Evolutionary conservation across 345 rosid species (phyloP).

Genomic region (Litchi chinensis): DNA sequence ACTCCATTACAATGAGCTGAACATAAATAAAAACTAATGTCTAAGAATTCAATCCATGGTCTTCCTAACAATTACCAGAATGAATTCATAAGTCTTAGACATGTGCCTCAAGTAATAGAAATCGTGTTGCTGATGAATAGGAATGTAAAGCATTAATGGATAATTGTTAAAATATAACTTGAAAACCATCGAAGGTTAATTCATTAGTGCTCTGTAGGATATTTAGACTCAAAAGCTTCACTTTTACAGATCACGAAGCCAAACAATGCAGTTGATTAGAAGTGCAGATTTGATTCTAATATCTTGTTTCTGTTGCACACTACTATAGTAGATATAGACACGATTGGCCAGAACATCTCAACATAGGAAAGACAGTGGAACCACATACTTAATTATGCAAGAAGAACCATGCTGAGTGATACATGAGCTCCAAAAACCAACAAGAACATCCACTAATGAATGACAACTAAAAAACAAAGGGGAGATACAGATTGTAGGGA

Average conservation of each 20-base stretch:
- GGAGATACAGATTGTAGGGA: background rate
- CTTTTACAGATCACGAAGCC: background rate
- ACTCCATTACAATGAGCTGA: background rate
- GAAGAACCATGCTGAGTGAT: background rate
- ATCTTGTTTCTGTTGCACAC: no score
- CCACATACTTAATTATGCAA: background rate
- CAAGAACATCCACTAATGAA: no score
- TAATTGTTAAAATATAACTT: background rate
- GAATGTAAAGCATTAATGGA: background rate
- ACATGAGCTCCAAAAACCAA: no score
- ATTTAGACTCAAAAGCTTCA: background rate
- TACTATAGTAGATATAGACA: no score
- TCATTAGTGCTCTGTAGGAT: background rate
- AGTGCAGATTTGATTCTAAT: background rate
- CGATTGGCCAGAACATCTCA: background rate
- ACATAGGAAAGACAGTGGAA: background rate
- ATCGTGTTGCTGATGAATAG: background rate
- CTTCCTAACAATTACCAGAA: background rate
- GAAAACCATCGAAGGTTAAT: background rate
- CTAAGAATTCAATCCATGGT: background rate
- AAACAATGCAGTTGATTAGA: background rate
- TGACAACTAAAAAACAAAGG: no score
- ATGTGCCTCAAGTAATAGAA: no score
- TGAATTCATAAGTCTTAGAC: background rate
- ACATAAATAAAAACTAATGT: no score